These are phyloP conservation scores for Gomphus bonarii DNA, from an alignment of 1,284 basidiomycete species.

Conservation along the genomic window DNA sequence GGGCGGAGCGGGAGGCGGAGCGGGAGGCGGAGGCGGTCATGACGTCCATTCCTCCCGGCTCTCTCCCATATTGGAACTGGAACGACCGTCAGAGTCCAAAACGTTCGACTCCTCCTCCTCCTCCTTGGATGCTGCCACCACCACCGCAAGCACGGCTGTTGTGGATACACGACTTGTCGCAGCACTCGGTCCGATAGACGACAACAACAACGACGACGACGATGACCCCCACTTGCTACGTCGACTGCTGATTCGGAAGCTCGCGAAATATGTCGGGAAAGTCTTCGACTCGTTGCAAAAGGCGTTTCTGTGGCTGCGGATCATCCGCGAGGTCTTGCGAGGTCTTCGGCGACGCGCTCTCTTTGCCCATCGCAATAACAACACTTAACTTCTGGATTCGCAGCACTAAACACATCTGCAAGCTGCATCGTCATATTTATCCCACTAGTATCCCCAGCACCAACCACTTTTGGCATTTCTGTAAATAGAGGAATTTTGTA, in stretches of 20 bases:
- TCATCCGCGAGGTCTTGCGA: slow-evolving; percentile 50
- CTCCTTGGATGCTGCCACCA: no score
- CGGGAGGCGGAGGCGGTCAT: no score
- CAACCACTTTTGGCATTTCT: no score
- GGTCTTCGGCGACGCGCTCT: slow-evolving; percentile 25
- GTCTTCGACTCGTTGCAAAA: slow-evolving; percentile 58
- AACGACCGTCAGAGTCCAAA: background rate
- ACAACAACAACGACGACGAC: background rate
- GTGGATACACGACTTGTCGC: background rate
- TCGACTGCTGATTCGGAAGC: slow-evolving; percentile 48
- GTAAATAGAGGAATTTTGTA: no score
- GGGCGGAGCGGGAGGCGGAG: no score
- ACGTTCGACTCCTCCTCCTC: no score
- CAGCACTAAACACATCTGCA: background rate
- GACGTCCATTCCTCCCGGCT: slow-evolving; percentile 6
- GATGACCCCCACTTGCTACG: slow-evolving; percentile 33
- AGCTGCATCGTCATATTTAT: background rate
- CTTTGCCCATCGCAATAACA: background rate
- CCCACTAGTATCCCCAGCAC: background rate
- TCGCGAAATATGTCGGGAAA: slow-evolving; percentile 43
- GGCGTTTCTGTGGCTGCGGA: slow-evolving; percentile 43
- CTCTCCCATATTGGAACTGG: background rate
- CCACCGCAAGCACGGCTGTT: no score
- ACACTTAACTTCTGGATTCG: background rate
- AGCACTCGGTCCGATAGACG: background rate